Evolutionary conservation across 345 rosid genomes (phyloP), one percentile per base, ranked within the genome.

Genomic region (Hibiscus syriacus): DNA sequence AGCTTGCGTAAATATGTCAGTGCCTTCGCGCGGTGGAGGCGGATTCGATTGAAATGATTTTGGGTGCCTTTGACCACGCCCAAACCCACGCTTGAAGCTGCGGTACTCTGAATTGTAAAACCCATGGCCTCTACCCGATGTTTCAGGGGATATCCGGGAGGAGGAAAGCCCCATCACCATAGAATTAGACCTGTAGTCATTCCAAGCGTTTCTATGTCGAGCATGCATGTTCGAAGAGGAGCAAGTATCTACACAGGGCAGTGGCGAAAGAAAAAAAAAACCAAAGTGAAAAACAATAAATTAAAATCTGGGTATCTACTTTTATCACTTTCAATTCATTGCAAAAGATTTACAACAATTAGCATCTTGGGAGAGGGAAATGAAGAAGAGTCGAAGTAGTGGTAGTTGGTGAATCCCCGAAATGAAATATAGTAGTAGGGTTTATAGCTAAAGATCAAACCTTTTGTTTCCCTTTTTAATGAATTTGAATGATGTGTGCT

Each of bases 191-290:
- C 97, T 81, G 70, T 86, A 89, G 57, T 95, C 98, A 83, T 86
- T 86, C 76, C 98, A 97, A 55, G 92, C 84, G 77, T 83, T 91
- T 30, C 97, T 83, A 77, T 89, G 98, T 74, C 96, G 85, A 32
- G 87, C 80, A 76, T 94, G 95, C 99, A 91, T 94, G 63, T 78
- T 87, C 57, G 20, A 66, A 60, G 25, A n/a, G 6, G 25, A 48
- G 6, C 23, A n/a, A 20, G 13, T 53, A 22, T 53, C 38, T 23
- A 26, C 34, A 39, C 41, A 3, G 41, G 41, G 12, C 41, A 38
- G 41, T 38, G 17, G 1, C 19, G 27, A 13, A 34, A 54, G 14
- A 6, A 3, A 67, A 52, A 16, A 7, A 52, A 52, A 66, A 55
- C 12, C 30, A 30, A 25, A 54, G 16, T 23, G 26, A 8, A 20